Base-by-base conservation (phyloP, 1,284 basidiomycete species). In the Fomitopsis pinicola region DNA sequence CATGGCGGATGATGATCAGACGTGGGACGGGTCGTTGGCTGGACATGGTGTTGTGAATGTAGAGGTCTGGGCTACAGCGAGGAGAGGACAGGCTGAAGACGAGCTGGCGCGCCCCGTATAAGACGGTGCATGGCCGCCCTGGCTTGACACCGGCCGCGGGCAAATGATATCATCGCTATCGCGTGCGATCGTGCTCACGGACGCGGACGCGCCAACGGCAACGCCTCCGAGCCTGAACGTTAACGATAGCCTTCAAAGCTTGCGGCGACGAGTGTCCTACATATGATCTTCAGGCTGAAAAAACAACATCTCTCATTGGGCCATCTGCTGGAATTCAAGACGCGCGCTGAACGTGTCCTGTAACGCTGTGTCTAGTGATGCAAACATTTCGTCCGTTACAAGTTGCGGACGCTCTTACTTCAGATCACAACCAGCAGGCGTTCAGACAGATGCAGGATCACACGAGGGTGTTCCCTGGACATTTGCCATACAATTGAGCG, bases 1-100 rank as follows among this genome's bases (percentile, higher is more conserved):
- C 92, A 71, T 94, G 92, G 62, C 91, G 85, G 64, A 94, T 79
- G 58, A 93, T 73, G 72, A 93, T 88, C 57, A 94, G 74, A 58
- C 92, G 84, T 50, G 92, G 92, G 73, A 85, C 83, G 57, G 84
- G 86, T 62, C 81, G 81, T 36, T 54, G 35, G 36, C 36, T 14
- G 55, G 66, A 66, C 65, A 70, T 70, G 55, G 33, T 45, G 54
- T 58, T 46, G 14, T 14, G 28, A 52, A n/a, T 10, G 17, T 28
- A 19, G 19, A n/a, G 42, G 42, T 35, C 48, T 61, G n/a, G 54
- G 50, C n/a, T 17, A 40, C 38, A 44, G 50, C 35, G 10, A 36
- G 48, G 30, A 38, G 38, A 59, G 36, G 52, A 45, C 30, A 55
- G 50, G 22, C 52, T 54, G 36, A 38, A 54, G 19, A 53, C 17